Evolutionary conservation across 1,139 yeast genomes (phyloP).

Genomic region (Debaryomyces udenii): DNA sequence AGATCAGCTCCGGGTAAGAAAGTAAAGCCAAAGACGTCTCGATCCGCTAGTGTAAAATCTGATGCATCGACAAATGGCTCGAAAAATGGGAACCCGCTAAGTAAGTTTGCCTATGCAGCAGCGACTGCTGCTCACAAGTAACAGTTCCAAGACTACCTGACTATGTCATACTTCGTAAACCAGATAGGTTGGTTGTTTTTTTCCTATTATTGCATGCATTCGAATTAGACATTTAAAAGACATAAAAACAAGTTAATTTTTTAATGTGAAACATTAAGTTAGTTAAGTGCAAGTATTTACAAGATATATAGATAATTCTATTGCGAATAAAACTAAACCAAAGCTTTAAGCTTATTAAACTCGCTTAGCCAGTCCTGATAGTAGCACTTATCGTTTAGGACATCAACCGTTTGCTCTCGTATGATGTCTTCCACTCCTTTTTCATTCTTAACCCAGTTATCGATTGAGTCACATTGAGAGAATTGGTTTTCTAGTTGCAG

Average conservation of each 20-base stretch:
- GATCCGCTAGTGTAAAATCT: conserved; percentile 10
- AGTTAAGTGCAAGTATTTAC: conserved; percentile 6
- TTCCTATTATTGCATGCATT: conserved; percentile 3
- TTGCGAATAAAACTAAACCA: conserved; percentile 3
- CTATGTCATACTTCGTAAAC: too few relatives aligned
- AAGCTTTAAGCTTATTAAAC: conserved; percentile 16
- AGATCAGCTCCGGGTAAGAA: conserved; percentile 10
- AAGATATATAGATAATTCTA: conserved; percentile 1
- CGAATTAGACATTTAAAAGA: not conserved
- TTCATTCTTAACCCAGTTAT: conserved; percentile 44
- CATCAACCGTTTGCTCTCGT: conserved; percentile 34
- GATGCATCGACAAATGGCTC: conserved; percentile 13
- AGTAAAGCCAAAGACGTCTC: conserved; percentile 10
- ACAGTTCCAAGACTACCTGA: conserved; percentile 5
- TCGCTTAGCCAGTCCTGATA: conserved; percentile 39
- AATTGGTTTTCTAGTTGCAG: conserved; percentile 27
- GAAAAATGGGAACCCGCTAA: conserved; percentile 16
- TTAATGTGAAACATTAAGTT: not conserved
- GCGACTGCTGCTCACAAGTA: conserved; percentile 48
- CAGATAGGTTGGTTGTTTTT: too few relatives aligned
- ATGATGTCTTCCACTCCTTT: conserved; percentile 36
- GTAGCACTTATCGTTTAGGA: conserved; percentile 41
- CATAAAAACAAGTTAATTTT: conserved; percentile 1
- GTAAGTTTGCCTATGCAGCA: conserved; percentile 49
- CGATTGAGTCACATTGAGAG: conserved; percentile 31